Evolutionary conservation across 495 filamentous ascomycete genomes (phyloP).

Genomic region (Tetracladium marchalianum): DNA sequence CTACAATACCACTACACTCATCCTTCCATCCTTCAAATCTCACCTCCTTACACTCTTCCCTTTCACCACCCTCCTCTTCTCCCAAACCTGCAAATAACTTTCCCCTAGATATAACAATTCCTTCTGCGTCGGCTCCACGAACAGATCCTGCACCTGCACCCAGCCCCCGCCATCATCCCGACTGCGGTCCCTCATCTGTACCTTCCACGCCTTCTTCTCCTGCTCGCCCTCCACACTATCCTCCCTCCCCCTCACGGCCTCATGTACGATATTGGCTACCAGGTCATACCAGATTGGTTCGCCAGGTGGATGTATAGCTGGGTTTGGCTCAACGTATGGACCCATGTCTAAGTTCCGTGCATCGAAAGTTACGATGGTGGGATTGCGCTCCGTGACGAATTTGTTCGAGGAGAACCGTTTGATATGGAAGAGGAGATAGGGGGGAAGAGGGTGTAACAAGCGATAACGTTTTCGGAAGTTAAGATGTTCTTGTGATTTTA

Average conservation of each 20-base stretch:
- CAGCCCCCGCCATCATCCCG: constrained; percentile 53
- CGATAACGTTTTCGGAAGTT: constrained; percentile 81
- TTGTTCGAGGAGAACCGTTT: constrained; percentile 96
- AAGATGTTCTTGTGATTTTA: constrained; percentile 77
- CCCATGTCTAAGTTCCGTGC: constrained; percentile 73
- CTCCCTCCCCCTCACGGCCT: constrained; percentile 64
- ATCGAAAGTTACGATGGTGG: constrained; percentile 95
- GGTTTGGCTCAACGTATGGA: constrained; percentile 77
- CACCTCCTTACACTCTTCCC: constrained; percentile 1
- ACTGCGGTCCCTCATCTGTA: constrained; percentile 50
- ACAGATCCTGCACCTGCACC: constrained; percentile 90
- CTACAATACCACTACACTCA: too few species aligned
- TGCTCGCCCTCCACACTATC: constrained; percentile 73
- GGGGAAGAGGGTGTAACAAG: constrained; percentile 83
- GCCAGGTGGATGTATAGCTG: constrained; percentile 46
- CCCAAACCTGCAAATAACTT: constrained; percentile 94
- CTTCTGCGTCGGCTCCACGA: constrained; percentile 73
- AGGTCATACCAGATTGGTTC: constrained; percentile 95
- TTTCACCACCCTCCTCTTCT: constrained; percentile 54
- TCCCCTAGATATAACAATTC: constrained; percentile 89
- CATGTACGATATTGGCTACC: constrained; percentile 91
- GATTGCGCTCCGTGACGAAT: constrained; percentile 91
- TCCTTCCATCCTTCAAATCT: background rate
- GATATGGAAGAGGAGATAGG: constrained; percentile 88
- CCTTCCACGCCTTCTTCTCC: constrained; percentile 75